These are phyloP conservation scores for Kernera saxatilis DNA, from an alignment of 345 rosid genomes.

Conservation along the genomic window DNA sequence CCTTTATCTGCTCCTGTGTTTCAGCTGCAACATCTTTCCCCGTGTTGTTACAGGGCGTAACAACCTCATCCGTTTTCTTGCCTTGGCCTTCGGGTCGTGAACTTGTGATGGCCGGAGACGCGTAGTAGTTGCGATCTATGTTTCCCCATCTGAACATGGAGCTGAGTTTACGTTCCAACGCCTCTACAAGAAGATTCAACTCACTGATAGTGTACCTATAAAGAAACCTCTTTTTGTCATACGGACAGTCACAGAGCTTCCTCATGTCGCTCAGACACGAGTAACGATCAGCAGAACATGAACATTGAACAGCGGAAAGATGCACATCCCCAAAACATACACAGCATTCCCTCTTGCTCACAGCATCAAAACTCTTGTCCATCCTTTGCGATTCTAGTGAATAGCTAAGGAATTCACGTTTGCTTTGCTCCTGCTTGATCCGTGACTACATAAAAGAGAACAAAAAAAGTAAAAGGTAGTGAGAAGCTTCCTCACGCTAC, in stretches of 20 bases:
- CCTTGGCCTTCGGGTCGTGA: slow-evolving; percentile 23
- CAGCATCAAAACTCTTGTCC: slow-evolving; percentile 40
- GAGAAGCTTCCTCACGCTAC: neutral
- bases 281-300: slow-evolving; percentile 49
- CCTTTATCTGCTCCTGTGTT: slow-evolving; percentile 34
- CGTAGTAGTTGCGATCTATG: slow-evolving; percentile 25
- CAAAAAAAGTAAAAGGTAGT: neutral
- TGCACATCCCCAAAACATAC: slow-evolving; percentile 56
- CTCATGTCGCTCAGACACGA: slow-evolving; percentile 55
- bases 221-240: slow-evolving; percentile 46
- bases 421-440: slow-evolving; percentile 41
- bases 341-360: slow-evolving; percentile 47
- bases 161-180: slow-evolving; percentile 48
- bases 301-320: slow-evolving; percentile 58
- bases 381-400: slow-evolving; percentile 38
- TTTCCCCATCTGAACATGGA: slow-evolving; percentile 45
- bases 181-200: slow-evolving; percentile 53
- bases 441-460: slow-evolving; percentile 40
- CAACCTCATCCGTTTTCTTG: neutral
- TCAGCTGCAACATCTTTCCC: slow-evolving; percentile 20
- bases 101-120: neutral
- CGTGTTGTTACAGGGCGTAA: neutral
- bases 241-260: slow-evolving; percentile 61
- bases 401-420: slow-evolving; percentile 45
- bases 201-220: slow-evolving; percentile 46